Evolutionary conservation across 805 yeast genomes (phyloP), one percentile per base, ranked within the genome.

Genomic region (Sugiyamaella lignohabitans): DNA sequence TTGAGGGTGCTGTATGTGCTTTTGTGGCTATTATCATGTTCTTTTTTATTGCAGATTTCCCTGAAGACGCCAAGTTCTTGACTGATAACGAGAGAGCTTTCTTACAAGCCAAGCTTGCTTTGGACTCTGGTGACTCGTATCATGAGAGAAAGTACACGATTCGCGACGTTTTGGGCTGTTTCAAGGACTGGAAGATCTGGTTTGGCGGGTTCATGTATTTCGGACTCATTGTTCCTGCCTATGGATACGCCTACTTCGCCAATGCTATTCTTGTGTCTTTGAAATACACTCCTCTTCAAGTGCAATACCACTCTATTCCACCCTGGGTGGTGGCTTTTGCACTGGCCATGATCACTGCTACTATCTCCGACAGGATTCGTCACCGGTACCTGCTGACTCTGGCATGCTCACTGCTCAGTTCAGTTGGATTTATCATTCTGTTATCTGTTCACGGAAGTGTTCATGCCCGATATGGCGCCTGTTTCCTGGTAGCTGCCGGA

Each of bases 251-350:
- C 14, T 82, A 76, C 62, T 82, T 82, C 61, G 81, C 87, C 18
- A 79, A 86, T 38, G 70, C 82, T 24, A 82, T 82, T 59, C 79
- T 82, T 59, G 68, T 68, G 44, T 64, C 74, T 36, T 68, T 82
- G 67, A 82, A 84, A 18, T 73, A 81, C 69, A 73, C 86, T 2
- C 80, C 86, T 2, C 82, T 79, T 57, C 70, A 75, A 47, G 91
- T 94, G 6, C 87, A 87, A 63, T 75, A 82, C 46, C 82, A 81
- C 66, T 83, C 95, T 0, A 85, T 87, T 42, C 88, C 87, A 54
- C 94, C 95, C 18, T 87, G 94, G 89, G 70, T 85, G 37, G 67
- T 74, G 23, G 85, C 95, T 0, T 83, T 87, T 59, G 87, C 82
- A 4, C 67, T 75, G 29, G 75, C 82, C 38, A 79, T 82, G 65